Evolutionary conservation across 192 early-diverging fungal genomes (phyloP).

Genomic region (Backusella mclennaniae): DNA sequence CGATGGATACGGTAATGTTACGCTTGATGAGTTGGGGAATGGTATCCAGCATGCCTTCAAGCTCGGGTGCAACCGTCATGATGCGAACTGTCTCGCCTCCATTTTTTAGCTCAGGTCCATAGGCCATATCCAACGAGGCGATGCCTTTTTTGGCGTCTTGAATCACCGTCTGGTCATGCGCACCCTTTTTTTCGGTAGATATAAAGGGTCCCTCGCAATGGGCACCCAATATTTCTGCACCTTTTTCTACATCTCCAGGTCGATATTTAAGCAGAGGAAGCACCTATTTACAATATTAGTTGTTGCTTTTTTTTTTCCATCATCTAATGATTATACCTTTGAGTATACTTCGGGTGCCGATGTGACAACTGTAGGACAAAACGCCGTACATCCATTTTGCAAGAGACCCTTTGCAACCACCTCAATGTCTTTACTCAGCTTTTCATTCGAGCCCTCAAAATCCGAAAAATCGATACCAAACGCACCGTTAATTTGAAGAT

Average conservation of each 20-base stretch:
- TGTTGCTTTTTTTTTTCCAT: background rate
- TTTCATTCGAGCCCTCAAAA: constrained; percentile 48
- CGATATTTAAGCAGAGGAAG: constrained; percentile 62
- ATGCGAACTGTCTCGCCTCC: constrained; percentile 52
- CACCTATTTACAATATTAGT: constrained; percentile 28
- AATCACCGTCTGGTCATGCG: constrained; percentile 60
- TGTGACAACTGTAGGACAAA: constrained; percentile 78
- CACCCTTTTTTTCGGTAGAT: constrained; percentile 65
- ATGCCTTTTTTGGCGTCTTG: constrained; percentile 54
- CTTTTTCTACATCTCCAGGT: constrained; percentile 55
- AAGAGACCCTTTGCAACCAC: constrained; percentile 74
- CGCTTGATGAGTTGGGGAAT: constrained; percentile 64
- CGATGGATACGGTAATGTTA: constrained; percentile 66
- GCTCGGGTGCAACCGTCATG: constrained; percentile 78
- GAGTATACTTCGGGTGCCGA: constrained; percentile 71
- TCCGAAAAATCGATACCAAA: constrained; percentile 79
- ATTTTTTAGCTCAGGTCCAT: constrained; percentile 58
- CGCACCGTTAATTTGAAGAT: constrained; percentile 81
- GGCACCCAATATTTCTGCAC: constrained; percentile 71
- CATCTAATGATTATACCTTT: constrained; percentile 39
- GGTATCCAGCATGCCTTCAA: constrained; percentile 65
- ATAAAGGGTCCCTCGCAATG: constrained; percentile 71
- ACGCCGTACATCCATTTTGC: constrained; percentile 77
- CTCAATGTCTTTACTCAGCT: constrained; percentile 59
- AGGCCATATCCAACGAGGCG: constrained; percentile 63